Percentiles rank a stretch among this genome's conserved stretches.
Conservation (phyloP, 2,329 filamentous ascomycete genomes). For the Curvularia eragrostidis region DNA sequence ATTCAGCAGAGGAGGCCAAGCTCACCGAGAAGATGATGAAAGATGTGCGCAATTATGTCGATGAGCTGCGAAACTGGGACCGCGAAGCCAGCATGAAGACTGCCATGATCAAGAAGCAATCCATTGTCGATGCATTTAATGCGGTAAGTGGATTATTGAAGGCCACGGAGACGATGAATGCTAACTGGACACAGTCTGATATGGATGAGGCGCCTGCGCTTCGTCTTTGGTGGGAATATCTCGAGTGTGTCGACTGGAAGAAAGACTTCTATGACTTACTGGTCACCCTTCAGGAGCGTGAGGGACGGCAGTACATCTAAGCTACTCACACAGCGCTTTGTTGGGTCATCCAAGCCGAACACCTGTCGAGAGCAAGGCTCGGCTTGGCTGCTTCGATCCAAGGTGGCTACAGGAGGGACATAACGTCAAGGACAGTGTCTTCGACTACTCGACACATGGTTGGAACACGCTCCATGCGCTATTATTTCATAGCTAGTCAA, state of each 20-base stretch:
- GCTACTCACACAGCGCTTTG: neutral
- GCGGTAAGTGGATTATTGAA: conserved; percentile 33
- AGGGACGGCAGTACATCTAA: conserved; percentile 8
- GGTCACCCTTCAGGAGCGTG: conserved; percentile 33
- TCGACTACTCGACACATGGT: neutral
- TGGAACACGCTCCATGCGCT: neutral
- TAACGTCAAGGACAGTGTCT: neutral
- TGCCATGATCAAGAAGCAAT: conserved; percentile 45
- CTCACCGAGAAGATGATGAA: conserved; percentile 33
- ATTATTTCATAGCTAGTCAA: no score
- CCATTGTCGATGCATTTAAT: conserved; percentile 51
- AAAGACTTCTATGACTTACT: conserved; percentile 52
- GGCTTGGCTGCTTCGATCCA: neutral
- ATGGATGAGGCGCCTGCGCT: conserved; percentile 50
- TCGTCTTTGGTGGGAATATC: conserved; percentile 57
- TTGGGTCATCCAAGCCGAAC: neutral
- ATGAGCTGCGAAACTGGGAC: conserved; percentile 51
- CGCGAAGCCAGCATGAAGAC: conserved; percentile 48
- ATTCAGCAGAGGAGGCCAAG: conserved; percentile 28
- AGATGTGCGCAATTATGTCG: conserved; percentile 46
- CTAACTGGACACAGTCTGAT: conserved; percentile 42
- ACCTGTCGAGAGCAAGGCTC: no score
- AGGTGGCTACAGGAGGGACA: neutral
- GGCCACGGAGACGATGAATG: neutral
- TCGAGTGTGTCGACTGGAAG: conserved; percentile 54